Evolutionary conservation across 257 asterid species (phyloP), one percentile per base, ranked within the genome.

Genomic region (Parsonsia alboflavescens): DNA sequence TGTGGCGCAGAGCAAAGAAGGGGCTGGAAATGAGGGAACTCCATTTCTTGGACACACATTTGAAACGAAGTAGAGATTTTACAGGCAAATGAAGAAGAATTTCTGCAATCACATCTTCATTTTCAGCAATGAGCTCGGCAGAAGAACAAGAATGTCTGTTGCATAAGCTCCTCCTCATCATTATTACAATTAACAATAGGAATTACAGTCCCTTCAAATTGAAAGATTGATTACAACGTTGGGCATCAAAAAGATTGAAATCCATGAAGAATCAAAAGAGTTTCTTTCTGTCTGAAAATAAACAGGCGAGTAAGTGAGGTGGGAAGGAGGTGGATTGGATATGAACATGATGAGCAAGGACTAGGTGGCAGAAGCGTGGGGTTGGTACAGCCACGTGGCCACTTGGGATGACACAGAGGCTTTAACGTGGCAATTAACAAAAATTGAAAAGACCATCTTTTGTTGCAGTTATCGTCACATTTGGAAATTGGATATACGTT

Each of bases 51-150:
- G 75, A 76, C 33, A 68, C 75, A 5, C 73, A 57, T 45, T 21
- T 57, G 26, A 68, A 68, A 9, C 42, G 59, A 28, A 68, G 11
- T 39, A 76, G 44, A 46, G 63, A 44, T 57, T 68, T 76, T 17
- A 57, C 79, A 0, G 74, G 79, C 50, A 76, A 58, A 36, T 9
- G 36, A n/a, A 74, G 71, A 39, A 74, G 53, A 28, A 63, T 33
- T 50, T 74, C 53, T 8, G 17, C 26, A 22, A 74, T 28, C 54
- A 74, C 53, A 49, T 63, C 72, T 0, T 74, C 63, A 63, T 13
- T 63, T 19, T 49, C 77, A 0, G 16, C 53, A 49, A 74, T 16
- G 17, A 48, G 65, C 12, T 48, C 42, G 12, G 65, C 72, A 5
- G 41, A 2, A 59, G 70, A 45, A 73, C 30, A 10, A 36, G 1